Evolutionary conservation across 1,284 basidiomycete species (phyloP).

Genomic region (Ustilago cynodontis): DNA sequence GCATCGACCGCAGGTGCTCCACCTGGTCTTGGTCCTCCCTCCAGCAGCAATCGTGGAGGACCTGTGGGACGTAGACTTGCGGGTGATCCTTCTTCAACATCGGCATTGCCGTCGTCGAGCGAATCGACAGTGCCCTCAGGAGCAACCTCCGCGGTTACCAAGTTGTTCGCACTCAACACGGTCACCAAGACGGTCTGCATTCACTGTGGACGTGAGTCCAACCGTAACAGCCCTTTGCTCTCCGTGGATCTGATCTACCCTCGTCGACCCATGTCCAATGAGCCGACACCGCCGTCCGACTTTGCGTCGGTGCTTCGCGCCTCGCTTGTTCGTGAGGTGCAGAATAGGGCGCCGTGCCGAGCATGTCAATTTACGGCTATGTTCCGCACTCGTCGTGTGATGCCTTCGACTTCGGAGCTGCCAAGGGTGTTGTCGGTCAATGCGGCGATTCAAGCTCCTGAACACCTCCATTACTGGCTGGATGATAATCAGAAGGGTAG

Average conservation of each 20-base stretch:
- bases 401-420: constrained; percentile 73
- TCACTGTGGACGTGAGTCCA: constrained; percentile 81
- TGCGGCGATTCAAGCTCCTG: constrained; percentile 82
- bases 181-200: constrained; percentile 76
- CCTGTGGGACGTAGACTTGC: constrained; percentile 15
- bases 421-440: constrained; percentile 91
- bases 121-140: constrained; percentile 7
- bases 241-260: constrained; percentile 88
- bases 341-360: constrained; percentile 86
- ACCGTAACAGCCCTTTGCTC: constrained; percentile 51
- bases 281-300: constrained; percentile 73
- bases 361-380: constrained; percentile 74
- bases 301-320: constrained; percentile 81
- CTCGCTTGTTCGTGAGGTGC: constrained; percentile 84
- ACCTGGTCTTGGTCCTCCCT: constrained; percentile 41
- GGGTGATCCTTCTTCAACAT: constrained; percentile 16
- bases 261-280: constrained; percentile 76
- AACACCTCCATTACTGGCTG: constrained; percentile 82
- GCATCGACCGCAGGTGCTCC: constrained; percentile 33
- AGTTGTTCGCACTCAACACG: constrained; percentile 47
- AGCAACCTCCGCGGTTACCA: constrained; percentile 17
- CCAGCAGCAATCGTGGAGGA: constrained; percentile 42
- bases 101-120: constrained; percentile 9
- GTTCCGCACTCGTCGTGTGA: constrained; percentile 77
- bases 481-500: constrained; percentile 72